phyloP scores from a whole-genome alignment of 495 filamentous ascomycete genomes.

The Lasiosphaeria miniovina region DNA sequence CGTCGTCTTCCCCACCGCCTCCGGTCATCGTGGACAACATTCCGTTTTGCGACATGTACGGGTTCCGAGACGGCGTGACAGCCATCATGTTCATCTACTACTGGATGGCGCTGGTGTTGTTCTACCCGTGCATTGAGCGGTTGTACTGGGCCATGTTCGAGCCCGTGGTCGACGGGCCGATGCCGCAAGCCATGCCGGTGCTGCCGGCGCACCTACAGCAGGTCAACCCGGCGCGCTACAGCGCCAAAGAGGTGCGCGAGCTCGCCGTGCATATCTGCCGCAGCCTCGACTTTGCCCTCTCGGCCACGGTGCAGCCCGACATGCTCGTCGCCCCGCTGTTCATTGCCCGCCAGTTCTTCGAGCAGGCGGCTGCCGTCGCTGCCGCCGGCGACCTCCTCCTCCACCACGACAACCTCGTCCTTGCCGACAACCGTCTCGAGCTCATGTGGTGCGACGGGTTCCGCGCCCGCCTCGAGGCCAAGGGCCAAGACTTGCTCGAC shows the following conservation, averaged over 20 bases:
- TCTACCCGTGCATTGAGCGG: constrained; percentile 38
- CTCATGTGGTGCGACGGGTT: constrained; percentile 44
- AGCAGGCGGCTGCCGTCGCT: not conserved
- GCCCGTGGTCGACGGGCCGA: constrained; percentile 23
- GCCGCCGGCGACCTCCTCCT: not conserved
- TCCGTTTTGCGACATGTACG: constrained; percentile 36
- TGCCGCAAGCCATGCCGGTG: constrained; percentile 1
- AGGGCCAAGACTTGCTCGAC: constrained; percentile 22
- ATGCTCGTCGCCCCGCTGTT: constrained; percentile 35
- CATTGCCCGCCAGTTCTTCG: constrained; percentile 34
- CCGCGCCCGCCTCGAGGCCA: constrained; percentile 18
- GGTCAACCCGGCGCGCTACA: constrained; percentile 24
- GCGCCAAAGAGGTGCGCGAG: constrained; percentile 23
- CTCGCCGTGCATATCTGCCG: constrained; percentile 38
- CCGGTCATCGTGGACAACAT: constrained; percentile 8
- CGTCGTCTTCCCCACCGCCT: too few relatives aligned
- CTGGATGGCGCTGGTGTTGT: constrained; percentile 38
- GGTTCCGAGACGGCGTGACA: constrained; percentile 32
- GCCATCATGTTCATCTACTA: constrained; percentile 39
- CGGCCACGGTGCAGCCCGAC: constrained; percentile 37
- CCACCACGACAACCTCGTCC: not conserved
- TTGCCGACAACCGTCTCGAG: constrained; percentile 32
- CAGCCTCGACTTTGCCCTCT: constrained; percentile 37
- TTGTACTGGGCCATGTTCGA: constrained; percentile 38
- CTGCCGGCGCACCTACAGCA: constrained; percentile 23